Conservation (phyloP, 176 grass and related monocot species). For the Cymbopogon citratus region DNA sequence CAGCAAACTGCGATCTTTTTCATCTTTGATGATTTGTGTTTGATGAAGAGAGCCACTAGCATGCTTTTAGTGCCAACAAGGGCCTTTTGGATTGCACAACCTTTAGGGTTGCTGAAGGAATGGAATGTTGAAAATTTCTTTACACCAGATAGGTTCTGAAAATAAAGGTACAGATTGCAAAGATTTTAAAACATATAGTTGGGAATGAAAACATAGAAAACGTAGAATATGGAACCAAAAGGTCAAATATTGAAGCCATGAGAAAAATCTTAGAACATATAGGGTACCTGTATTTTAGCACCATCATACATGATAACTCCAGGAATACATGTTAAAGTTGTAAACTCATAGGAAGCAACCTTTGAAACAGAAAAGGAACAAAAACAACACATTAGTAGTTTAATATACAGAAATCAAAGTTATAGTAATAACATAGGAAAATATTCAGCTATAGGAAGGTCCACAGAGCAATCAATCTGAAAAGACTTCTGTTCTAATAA, state of each 20-base stretch:
- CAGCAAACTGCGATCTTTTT: slow-evolving; percentile 53
- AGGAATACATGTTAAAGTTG: slow-evolving; percentile 92
- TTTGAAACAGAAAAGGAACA: slow-evolving; percentile 33
- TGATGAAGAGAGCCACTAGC: slow-evolving; percentile 71
- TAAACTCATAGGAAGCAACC: slow-evolving; percentile 96
- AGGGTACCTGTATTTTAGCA: slow-evolving; percentile 97
- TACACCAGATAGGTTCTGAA: no score
- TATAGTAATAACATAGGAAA: background rate
- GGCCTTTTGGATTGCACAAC: slow-evolving; percentile 56
- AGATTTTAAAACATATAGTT: no score
- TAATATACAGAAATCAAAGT: background rate
- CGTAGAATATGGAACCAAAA: no score
- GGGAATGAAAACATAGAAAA: no score
- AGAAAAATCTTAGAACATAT: no score
- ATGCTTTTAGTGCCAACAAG: slow-evolving; percentile 62
- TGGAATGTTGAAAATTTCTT: no score
- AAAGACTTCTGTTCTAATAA: background rate
- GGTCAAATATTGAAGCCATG: no score
- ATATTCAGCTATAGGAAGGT: background rate
- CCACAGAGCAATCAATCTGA: background rate
- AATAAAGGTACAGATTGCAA: no score
- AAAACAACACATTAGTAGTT: background rate
- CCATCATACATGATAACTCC: slow-evolving; percentile 93
- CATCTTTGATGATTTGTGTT: slow-evolving; percentile 56
- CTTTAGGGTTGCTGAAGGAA: slow-evolving; percentile 53